Conservation (phyloP, 257 asterid genomes). For the Nicotiana otophora region DNA sequence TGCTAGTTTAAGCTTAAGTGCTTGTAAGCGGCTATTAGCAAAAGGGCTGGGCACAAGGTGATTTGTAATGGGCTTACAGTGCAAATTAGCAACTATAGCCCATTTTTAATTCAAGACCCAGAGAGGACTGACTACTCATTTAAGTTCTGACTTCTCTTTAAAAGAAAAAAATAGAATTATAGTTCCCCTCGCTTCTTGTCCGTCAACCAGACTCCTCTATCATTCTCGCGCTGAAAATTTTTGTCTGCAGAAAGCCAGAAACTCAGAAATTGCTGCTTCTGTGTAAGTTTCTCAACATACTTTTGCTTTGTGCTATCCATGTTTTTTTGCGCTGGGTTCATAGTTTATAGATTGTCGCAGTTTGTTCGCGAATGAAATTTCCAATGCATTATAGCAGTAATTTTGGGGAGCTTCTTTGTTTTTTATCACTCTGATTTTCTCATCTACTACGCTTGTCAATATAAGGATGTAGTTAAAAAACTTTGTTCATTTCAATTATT, state of each 20-base stretch:
- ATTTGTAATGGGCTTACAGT: too few species aligned
- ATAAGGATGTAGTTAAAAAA: background rate
- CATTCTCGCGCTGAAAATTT: background rate
- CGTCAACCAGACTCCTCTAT: too few species aligned
- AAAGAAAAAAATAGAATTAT: too few species aligned
- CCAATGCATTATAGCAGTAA: background rate
- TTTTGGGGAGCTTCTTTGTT: background rate
- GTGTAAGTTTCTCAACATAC: background rate
- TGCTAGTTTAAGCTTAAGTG: too few species aligned
- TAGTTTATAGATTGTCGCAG: background rate
- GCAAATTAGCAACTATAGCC: too few species aligned
- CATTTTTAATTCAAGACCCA: too few species aligned
- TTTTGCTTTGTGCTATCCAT: background rate
- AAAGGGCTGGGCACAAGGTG: too few species aligned
- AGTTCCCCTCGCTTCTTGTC: too few species aligned
- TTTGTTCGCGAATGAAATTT: background rate
- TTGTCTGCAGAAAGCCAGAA: background rate
- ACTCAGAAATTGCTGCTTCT: background rate
- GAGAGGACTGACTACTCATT: too few species aligned
- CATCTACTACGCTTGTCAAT: background rate
- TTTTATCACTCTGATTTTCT: background rate
- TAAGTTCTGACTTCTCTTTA: too few species aligned
- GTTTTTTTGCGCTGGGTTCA: background rate
- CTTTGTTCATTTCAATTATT: background rate
- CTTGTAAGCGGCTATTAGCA: too few species aligned